A percentile compares a stretch with the other conserved stretches of the same genome.
Evolutionary conservation across 2,329 filamentous ascomycete species (phyloP).

Genomic region (Fusarium succisae): DNA sequence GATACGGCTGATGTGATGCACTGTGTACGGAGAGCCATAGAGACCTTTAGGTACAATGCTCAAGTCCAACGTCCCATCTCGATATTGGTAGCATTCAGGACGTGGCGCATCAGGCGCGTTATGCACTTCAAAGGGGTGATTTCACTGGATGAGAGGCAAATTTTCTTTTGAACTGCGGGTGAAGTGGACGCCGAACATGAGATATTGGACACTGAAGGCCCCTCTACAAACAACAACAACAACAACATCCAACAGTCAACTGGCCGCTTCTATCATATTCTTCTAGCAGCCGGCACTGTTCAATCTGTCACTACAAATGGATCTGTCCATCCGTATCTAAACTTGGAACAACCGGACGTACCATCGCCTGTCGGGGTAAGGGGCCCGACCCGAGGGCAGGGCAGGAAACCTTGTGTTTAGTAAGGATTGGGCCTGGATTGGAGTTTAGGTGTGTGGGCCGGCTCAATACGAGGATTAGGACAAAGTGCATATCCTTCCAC

Average conservation of each 20-base stretch:
- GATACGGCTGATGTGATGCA: conserved; percentile 26
- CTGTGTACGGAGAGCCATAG: conserved; percentile 32
- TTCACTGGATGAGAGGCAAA: conserved; percentile 1
- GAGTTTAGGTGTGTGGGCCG: conserved; percentile 27
- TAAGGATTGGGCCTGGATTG: conserved; percentile 32
- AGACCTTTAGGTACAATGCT: conserved; percentile 1
- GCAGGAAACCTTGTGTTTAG: conserved; percentile 33
- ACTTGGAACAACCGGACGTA: conserved; percentile 36
- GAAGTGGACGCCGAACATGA: not conserved
- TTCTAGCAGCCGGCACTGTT: not conserved
- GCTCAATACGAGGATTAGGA: conserved; percentile 30
- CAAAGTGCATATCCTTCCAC: not conserved
- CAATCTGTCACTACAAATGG: conserved; percentile 25
- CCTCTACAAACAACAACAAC: not conserved
- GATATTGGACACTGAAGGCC: not conserved
- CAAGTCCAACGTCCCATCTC: conserved; percentile 40
- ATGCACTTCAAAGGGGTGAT: conserved; percentile 25
- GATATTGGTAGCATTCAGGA: conserved; percentile 33
- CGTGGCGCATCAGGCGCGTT: conserved; percentile 28
- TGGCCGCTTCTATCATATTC: not conserved
- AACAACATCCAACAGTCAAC: not conserved
- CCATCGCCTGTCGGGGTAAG: conserved; percentile 37
- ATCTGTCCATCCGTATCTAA: conserved; percentile 29
- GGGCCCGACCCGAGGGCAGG: conserved; percentile 27
- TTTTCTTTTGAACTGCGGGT: not conserved